Percentiles rank a stretch among this genome's conserved stretches.
These are phyloP conservation scores for Parafenestella ontariensis DNA, from an alignment of 2,329 filamentous ascomycete genomes.

Conservation along the genomic window DNA sequence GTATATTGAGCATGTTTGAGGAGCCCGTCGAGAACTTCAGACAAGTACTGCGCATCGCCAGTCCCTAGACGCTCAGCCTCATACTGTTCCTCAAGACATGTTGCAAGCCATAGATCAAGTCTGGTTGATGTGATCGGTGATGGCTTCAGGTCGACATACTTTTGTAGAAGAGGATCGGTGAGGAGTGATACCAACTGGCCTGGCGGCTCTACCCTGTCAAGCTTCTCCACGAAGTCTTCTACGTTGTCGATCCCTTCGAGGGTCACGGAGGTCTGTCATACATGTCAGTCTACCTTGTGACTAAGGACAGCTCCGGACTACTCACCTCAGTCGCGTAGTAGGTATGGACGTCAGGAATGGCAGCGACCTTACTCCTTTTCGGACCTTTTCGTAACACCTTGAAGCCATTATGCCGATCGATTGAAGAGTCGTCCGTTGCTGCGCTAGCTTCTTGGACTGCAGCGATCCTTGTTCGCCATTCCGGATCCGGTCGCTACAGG, in stretches of 20 bases:
- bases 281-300: constrained; percentile 11
- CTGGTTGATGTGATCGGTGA: constrained; percentile 35
- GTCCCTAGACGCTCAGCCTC: constrained; percentile 22
- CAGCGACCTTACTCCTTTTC: constrained; percentile 59
- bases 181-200: constrained; percentile 82
- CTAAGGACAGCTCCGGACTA: not conserved
- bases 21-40: constrained; percentile 43
- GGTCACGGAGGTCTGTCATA: constrained; percentile 50
- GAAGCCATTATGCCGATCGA: constrained; percentile 62
- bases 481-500: constrained; percentile 69
- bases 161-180: constrained; percentile 78
- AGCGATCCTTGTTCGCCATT: constrained; percentile 74
- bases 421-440: constrained; percentile 51
- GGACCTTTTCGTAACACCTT: constrained; percentile 64
- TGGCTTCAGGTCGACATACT: constrained; percentile 67
- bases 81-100: constrained; percentile 47
- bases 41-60: constrained; percentile 27
- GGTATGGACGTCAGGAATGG: constrained; percentile 73
- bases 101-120: constrained; percentile 49
- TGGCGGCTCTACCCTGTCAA: constrained; percentile 81
- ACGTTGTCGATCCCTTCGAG: constrained; percentile 81
- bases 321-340: constrained; percentile 70
- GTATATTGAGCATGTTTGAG: constrained; percentile 42
- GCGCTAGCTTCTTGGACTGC: constrained; percentile 68
- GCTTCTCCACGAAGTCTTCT: constrained; percentile 70